These are phyloP conservation scores for Volvox africanus DNA, from an alignment of 139 green algal species.

Conservation along the genomic window DNA sequence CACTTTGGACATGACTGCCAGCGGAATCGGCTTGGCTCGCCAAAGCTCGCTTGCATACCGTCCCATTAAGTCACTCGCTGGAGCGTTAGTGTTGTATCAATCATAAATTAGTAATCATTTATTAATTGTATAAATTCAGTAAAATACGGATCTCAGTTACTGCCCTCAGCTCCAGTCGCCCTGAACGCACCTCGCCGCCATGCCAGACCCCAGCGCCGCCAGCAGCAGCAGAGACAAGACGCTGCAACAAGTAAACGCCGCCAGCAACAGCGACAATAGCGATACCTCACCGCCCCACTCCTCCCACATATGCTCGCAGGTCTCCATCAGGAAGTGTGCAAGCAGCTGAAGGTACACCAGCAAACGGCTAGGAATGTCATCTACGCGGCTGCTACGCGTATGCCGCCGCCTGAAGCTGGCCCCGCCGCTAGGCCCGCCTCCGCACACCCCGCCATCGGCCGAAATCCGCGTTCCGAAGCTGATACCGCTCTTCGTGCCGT, in stretches of 20 bases:
- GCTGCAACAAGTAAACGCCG: slow-evolving; percentile 68
- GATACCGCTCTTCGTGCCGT: neutral
- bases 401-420: neutral
- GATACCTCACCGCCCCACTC: slow-evolving; percentile 67
- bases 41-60: no score
- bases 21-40: no score
- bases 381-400: neutral
- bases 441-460: neutral
- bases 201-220: slow-evolving; percentile 58
- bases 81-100: no score
- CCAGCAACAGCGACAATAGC: slow-evolving; percentile 68
- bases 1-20: no score
- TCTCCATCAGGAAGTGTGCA: neutral
- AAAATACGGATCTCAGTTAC: no score
- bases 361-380: neutral
- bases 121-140: no score
- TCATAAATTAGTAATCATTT: no score
- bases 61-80: no score
- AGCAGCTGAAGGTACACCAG: slow-evolving; percentile 6
- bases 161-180: neutral
- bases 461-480: no score
- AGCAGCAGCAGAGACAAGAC: slow-evolving; percentile 65
- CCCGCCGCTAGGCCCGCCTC: neutral
- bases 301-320: slow-evolving; percentile 41
- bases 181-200: slow-evolving; percentile 45